Base-by-base conservation (phyloP, 805 yeast genomes). In the Lachancea sp. region DNA sequence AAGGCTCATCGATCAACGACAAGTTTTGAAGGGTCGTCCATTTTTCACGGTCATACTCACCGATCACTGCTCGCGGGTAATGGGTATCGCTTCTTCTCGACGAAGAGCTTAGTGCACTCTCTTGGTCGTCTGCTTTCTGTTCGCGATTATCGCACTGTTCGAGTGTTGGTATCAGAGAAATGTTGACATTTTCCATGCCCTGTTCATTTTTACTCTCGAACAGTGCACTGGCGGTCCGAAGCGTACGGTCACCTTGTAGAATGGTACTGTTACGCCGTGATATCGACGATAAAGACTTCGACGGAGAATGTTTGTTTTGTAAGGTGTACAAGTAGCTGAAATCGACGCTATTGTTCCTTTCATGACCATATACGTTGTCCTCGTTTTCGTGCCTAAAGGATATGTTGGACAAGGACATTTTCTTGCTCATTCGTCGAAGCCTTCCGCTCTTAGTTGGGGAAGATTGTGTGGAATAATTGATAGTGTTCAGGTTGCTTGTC, bases 21-120 rank as follows among this genome's bases (percentile, higher is more conserved):
- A 40, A 30, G 16, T 36, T 38, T 27, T 45, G 9, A 16, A 48
- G 34, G n/a, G 57, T 53, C 19, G 58, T 54, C 67, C 67, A 62
- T 44, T 61, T 60, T 44, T 65, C 69, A 36, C 63, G 57, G 38
- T 65, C 69, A 36, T 65, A 65, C 46, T 65, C 65, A 39, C 68
- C 57, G 38, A 58, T 53, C 2, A 61, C 54, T 12, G 52, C 47
- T 9, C 54, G 59, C 6, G 65, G 65, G 37, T 60, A 59, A 11
- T 44, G 26, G 9, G 53, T 48, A 10, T 49, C 50, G 12, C 55
- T 53, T 22, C 36, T 41, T 13, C 32, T 38, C 12, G 60, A 54
- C 5, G 30, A 39, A 1, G 35, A 13, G 30, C 47, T 46, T 8
- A 40, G 27, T 11, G 47, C 44, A 30, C 46, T 17, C 33, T n/a